phyloP scores from a whole-genome alignment of 208 protist genomes.

The Leishmania braziliensis region DNA sequence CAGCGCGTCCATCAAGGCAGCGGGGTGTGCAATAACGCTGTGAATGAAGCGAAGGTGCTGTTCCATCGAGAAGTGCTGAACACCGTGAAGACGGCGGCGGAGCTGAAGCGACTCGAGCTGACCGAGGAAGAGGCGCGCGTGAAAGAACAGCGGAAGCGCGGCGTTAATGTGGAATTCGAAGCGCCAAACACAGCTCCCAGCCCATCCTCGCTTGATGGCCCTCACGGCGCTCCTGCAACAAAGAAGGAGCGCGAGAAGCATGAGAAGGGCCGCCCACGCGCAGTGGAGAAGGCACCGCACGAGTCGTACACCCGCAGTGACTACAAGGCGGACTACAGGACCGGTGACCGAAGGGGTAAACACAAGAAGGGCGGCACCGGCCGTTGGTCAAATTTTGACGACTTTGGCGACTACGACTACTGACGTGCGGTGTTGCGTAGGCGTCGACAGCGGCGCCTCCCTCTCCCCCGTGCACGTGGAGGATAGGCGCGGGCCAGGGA shows the following conservation, averaged over 20 bases:
- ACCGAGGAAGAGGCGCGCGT: constrained; percentile 50
- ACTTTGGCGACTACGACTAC: constrained; percentile 48
- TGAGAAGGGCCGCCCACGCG: constrained; percentile 21
- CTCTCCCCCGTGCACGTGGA: not conserved
- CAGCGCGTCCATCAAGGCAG: constrained; percentile 49
- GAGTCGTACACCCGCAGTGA: constrained; percentile 46
- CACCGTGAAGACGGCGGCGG: constrained; percentile 37
- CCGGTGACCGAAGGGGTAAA: constrained; percentile 62
- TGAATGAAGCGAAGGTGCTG: constrained; percentile 58
- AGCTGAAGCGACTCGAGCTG: constrained; percentile 51
- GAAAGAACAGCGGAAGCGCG: constrained; percentile 46
- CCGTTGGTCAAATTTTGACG: constrained; percentile 51
- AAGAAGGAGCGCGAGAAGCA: constrained; percentile 11
- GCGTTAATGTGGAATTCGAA: constrained; percentile 40
- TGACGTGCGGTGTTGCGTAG: not conserved
- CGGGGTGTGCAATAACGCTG: constrained; percentile 56
- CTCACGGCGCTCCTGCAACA: not conserved
- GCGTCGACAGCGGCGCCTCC: not conserved
- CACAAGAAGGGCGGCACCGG: constrained; percentile 67
- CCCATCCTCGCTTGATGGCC: not conserved
- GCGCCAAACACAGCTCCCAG: constrained; percentile 1
- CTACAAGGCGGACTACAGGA: constrained; percentile 56
- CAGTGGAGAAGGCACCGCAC: constrained; percentile 15
- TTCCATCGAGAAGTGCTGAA: constrained; percentile 61
- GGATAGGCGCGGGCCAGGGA: not conserved